Conservation (phyloP, 768 basidiomycete genomes). For the Tylopilus sp. region DNA sequence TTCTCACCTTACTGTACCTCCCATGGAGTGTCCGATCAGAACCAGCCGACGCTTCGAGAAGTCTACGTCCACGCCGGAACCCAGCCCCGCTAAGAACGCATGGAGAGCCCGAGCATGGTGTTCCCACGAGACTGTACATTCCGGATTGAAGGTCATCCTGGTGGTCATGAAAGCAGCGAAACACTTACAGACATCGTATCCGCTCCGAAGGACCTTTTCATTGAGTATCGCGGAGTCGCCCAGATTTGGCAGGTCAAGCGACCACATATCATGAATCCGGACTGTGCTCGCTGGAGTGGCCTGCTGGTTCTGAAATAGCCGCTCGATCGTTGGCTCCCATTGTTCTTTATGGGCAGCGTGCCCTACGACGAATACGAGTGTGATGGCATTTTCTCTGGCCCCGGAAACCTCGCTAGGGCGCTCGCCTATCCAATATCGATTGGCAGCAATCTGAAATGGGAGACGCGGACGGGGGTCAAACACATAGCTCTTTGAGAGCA, state of each 20-base stretch:
- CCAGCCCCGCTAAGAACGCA: too few species aligned
- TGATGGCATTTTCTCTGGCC: not conserved
- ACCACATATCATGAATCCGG: constrained; percentile 8
- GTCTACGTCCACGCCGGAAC: too few species aligned
- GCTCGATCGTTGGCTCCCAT: constrained; percentile 4
- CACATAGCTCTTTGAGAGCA: not conserved
- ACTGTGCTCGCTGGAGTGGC: not conserved
- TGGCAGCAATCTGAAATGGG: not conserved
- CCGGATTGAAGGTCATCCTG: too few species aligned
- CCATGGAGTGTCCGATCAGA: too few species aligned
- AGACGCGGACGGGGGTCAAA: not conserved
- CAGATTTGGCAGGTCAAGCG: constrained; percentile 3
- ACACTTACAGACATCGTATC: constrained; percentile 1
- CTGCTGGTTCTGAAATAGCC: not conserved
- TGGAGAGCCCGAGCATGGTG: too few species aligned
- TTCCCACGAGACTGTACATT: too few species aligned
- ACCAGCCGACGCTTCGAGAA: too few species aligned
- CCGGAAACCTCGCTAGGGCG: too few species aligned
- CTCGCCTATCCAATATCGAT: constrained; percentile 1
- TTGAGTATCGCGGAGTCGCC: constrained; percentile 11
- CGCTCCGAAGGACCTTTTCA: not conserved
- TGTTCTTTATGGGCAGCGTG: constrained; percentile 6
- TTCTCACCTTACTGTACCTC: too few species aligned
- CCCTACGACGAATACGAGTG: constrained; percentile 4
- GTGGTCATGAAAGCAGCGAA: not conserved